Percentiles rank a stretch among this genome's conserved stretches.
phyloP scores from a whole-genome alignment of 2,329 filamentous ascomycete genomes.

The Aspergillus niger region DNA sequence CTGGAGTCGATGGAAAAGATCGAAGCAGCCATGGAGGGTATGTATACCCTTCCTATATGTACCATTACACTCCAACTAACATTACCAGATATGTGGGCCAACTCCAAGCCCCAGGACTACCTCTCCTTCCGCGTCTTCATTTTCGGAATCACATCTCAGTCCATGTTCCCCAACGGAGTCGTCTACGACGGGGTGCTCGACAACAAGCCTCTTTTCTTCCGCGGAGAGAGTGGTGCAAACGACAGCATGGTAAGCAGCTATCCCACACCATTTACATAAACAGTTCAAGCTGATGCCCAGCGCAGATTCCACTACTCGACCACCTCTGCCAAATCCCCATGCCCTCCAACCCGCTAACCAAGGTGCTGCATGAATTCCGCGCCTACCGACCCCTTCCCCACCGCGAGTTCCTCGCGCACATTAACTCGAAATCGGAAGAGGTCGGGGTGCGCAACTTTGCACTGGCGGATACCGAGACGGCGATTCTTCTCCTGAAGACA shows the following conservation, averaged over 20 bases:
- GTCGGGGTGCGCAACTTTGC: conserved; percentile 43
- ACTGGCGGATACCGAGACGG: conserved; percentile 42
- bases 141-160: conserved; percentile 90
- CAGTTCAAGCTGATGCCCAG: not conserved
- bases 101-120: conserved; percentile 81
- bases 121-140: conserved; percentile 94
- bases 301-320: conserved; percentile 77
- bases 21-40: conserved; percentile 76
- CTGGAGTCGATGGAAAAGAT: conserved; percentile 68
- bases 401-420: conserved; percentile 76
- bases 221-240: conserved; percentile 90
- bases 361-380: conserved; percentile 85
- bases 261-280: not conserved
- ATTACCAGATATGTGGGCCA: conserved; percentile 75
- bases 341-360: conserved; percentile 85
- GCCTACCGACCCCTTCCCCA: conserved; percentile 88
- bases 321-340: conserved; percentile 83
- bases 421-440: conserved; percentile 58
- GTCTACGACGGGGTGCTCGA: conserved; percentile 82
- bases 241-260: conserved; percentile 73
- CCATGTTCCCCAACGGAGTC: conserved; percentile 92
- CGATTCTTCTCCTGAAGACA: conserved; percentile 47
- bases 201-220: conserved; percentile 72
- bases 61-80: not conserved
- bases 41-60: conserved; percentile 22